phyloP scores from a whole-genome alignment of 495 filamentous ascomycete species.

The Jackrogersella minutella region DNA sequence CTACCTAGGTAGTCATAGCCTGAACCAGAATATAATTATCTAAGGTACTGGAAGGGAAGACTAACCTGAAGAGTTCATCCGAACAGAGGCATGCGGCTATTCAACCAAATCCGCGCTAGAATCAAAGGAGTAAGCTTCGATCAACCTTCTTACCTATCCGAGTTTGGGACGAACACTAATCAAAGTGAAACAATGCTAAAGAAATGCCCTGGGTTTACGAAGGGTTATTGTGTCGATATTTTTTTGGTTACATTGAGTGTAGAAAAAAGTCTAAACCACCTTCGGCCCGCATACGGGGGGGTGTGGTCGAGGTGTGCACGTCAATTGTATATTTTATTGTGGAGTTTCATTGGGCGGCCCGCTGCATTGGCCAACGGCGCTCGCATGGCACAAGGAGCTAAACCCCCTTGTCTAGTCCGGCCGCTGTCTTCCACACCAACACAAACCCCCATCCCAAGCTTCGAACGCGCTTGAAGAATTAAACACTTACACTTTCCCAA shows the following conservation, averaged over 20 bases:
- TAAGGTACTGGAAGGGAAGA: too few species aligned
- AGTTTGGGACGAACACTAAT: slow-evolving; percentile 16
- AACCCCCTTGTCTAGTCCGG: slow-evolving; percentile 46
- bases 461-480: too few species aligned
- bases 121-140: slow-evolving; percentile 15
- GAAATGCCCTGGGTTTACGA: too few species aligned
- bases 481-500: neutral
- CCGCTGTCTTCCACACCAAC: slow-evolving; percentile 45
- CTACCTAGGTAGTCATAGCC: too few species aligned
- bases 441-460: slow-evolving; percentile 5
- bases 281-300: slow-evolving; percentile 21
- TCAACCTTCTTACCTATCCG: slow-evolving; percentile 8
- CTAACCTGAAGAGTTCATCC: slow-evolving; percentile 3
- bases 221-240: too few species aligned
- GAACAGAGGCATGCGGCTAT: neutral
- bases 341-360: slow-evolving; percentile 29
- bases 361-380: slow-evolving; percentile 23
- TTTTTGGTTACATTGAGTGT: slow-evolving; percentile 29
- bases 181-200: too few species aligned
- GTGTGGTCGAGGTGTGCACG: too few species aligned
- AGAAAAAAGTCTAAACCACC: slow-evolving; percentile 5
- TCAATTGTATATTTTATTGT: slow-evolving; percentile 1
- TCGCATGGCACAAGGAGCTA: slow-evolving; percentile 14
- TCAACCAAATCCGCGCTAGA: slow-evolving; percentile 7
- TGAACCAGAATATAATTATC: too few species aligned